Evolutionary conservation across 2,329 filamentous ascomycete species (phyloP).

Genomic region (Fusarium nodosum): DNA sequence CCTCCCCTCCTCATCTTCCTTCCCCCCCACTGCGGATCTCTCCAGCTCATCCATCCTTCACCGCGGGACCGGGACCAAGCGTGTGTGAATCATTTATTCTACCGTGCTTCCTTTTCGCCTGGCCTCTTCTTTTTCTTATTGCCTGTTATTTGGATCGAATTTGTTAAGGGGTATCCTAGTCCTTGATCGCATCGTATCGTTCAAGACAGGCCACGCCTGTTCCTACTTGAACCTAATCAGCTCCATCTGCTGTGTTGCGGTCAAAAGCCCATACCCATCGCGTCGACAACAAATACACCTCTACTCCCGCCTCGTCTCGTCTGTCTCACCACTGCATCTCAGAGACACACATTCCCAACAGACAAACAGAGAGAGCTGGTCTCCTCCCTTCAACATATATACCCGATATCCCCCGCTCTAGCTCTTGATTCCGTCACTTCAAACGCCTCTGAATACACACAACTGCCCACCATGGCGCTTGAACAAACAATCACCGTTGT

Average conservation of each 20-base stretch:
- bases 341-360: conserved; percentile 21
- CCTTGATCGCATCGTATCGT: conserved; percentile 25
- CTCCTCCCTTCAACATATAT: conserved; percentile 35
- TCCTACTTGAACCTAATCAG: conserved; percentile 30
- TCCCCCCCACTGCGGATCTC: conserved; percentile 38
- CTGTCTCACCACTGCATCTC: conserved; percentile 21
- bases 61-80: conserved; percentile 41
- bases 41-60: conserved; percentile 40
- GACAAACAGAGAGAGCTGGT: conserved; percentile 46
- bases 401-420: conserved; percentile 14
- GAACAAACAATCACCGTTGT: conserved; percentile 87
- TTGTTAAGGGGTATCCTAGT: conserved; percentile 40
- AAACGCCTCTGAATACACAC: conserved; percentile 32
- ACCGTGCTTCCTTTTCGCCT: conserved; percentile 19
- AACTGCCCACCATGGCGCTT: conserved; percentile 57
- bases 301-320: conserved; percentile 19
- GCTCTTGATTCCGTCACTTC: conserved; percentile 2
- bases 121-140: conserved; percentile 6
- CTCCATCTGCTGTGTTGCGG: conserved; percentile 20
- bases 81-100: conserved; percentile 41
- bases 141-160: conserved; percentile 1
- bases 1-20: background rate
- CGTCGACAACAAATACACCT: conserved; percentile 22
- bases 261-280: conserved; percentile 17
- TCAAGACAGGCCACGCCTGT: conserved; percentile 30